A percentile compares a stretch with the other conserved stretches of the same genome.
These are phyloP conservation scores for Gymnopus androsaceus DNA, from an alignment of 1,284 basidiomycete genomes.

Conservation along the genomic window DNA sequence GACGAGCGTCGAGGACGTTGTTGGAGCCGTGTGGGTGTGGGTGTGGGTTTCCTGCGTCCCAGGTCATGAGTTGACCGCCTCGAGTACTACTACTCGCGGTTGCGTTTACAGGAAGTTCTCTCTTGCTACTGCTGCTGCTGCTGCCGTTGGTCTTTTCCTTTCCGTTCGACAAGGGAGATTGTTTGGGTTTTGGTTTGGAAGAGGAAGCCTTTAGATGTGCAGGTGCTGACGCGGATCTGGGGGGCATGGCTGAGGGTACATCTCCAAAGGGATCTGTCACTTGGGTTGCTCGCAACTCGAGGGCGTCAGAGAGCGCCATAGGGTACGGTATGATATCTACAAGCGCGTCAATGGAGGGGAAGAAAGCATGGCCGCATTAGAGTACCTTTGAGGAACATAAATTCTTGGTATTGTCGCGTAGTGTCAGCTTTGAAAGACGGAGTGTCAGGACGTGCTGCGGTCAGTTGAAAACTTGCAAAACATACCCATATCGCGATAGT, in stretches of 20 bases:
- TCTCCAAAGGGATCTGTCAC: constrained; percentile 59
- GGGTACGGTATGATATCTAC: constrained; percentile 70
- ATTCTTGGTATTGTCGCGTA: constrained; percentile 61
- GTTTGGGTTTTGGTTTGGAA: constrained; percentile 41
- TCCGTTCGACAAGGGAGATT: constrained; percentile 39
- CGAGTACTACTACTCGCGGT: constrained; percentile 17
- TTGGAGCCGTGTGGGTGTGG: background rate
- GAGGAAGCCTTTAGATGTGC: constrained; percentile 22
- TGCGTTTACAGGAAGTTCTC: background rate
- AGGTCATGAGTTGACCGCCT: constrained; percentile 17
- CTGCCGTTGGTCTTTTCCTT: constrained; percentile 41
- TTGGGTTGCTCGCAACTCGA: constrained; percentile 55
- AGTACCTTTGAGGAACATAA: constrained; percentile 67
- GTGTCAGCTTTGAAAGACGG: constrained; percentile 45
- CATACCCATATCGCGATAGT: constrained; percentile 72
- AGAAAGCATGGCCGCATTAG: constrained; percentile 12
- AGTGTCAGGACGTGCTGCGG: constrained; percentile 13
- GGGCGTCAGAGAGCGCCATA: constrained; percentile 57
- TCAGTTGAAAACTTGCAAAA: constrained; percentile 6
- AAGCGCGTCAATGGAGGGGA: constrained; percentile 6
- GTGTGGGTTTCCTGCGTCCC: constrained; percentile 15
- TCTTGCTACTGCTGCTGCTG: constrained; percentile 7
- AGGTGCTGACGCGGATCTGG: constrained; percentile 23
- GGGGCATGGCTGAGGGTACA: constrained; percentile 54
- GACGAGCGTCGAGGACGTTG: constrained; percentile 16